Conservation (phyloP, 805 yeast species). For the Metschnikowia shivogae region DNA sequence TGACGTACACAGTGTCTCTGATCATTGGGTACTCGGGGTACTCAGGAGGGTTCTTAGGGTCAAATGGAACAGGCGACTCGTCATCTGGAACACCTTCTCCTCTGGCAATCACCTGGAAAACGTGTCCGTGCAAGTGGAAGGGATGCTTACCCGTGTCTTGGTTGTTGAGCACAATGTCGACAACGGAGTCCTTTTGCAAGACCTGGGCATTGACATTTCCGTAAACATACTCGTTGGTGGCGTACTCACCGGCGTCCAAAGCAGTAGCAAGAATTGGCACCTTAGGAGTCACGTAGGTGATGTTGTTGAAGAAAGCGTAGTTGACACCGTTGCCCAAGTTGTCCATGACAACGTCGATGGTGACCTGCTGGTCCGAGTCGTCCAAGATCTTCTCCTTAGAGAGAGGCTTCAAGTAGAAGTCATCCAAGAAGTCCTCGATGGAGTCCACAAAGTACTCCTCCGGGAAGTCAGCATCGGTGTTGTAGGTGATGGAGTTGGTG, state of each 20-base stretch:
- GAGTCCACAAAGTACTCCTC: slow-evolving; percentile 35
- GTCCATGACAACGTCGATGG: slow-evolving; percentile 77
- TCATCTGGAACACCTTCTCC: slow-evolving; percentile 56
- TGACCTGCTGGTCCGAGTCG: slow-evolving; percentile 65
- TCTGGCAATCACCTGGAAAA: slow-evolving; percentile 77
- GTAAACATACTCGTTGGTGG: slow-evolving; percentile 52
- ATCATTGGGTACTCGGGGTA: slow-evolving; percentile 75
- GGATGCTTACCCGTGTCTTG: slow-evolving; percentile 92
- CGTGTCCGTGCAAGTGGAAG: slow-evolving; percentile 95
- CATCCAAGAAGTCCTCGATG: slow-evolving; percentile 45
- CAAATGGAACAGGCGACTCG: slow-evolving; percentile 53
- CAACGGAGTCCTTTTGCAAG: slow-evolving; percentile 58
- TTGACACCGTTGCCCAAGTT: slow-evolving; percentile 82
- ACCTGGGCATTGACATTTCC: slow-evolving; percentile 83
- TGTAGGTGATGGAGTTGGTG: slow-evolving; percentile 70
- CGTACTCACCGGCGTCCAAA: slow-evolving; percentile 62
- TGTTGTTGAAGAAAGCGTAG: slow-evolving; percentile 94
- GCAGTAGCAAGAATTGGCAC: slow-evolving; percentile 84
- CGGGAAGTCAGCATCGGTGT: slow-evolving; percentile 38
- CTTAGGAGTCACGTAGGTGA: slow-evolving; percentile 72
- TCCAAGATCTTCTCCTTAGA: slow-evolving; percentile 43
- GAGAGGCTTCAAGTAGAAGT: slow-evolving; percentile 31
- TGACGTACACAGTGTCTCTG: slow-evolving; percentile 77
- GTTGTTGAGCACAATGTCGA: slow-evolving; percentile 83
- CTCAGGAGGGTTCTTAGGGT: slow-evolving; percentile 38